A percentile compares a stretch with the other conserved stretches of the same genome.
Evolutionary conservation across 176 grass and related monocot species (phyloP).

Genomic region (Bromus sterilis): DNA sequence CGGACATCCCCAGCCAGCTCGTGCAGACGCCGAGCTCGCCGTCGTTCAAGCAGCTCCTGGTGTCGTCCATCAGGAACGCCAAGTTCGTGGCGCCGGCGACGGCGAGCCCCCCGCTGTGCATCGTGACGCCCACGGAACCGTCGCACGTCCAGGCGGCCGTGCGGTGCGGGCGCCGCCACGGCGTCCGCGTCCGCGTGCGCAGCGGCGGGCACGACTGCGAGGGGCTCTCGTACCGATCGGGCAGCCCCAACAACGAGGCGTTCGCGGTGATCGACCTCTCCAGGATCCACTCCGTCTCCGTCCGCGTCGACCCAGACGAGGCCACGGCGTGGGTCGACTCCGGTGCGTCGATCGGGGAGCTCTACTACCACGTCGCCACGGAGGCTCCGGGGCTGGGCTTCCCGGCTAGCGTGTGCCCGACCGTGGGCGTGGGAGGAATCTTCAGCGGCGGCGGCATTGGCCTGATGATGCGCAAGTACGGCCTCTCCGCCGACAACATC

Average conservation of each 20-base stretch:
- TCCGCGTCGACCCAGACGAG: neutral
- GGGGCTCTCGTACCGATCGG: slow-evolving; percentile 53
- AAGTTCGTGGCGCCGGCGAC: slow-evolving; percentile 17
- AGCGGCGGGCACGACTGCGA: slow-evolving; percentile 76
- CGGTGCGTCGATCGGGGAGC: neutral
- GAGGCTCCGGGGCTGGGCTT: neutral
- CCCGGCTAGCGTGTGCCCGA: neutral
- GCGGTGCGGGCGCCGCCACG: slow-evolving; percentile 15
- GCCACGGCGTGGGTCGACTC: neutral
- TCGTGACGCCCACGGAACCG: slow-evolving; percentile 30
- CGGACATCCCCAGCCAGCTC: neutral
- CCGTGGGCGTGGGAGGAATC: neutral
- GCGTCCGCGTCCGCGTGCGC: slow-evolving; percentile 34
- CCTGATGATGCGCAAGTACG: slow-evolving; percentile 2
- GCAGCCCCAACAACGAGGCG: neutral
- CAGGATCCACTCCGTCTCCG: neutral
- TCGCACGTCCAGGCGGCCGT: slow-evolving; percentile 45
- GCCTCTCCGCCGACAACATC: neutral
- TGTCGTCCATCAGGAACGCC: slow-evolving; percentile 39
- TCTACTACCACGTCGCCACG: neutral
- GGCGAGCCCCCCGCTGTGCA: slow-evolving; percentile 33
- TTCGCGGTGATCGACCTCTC: slow-evolving; percentile 34
- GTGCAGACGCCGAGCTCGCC: slow-evolving; percentile 2
- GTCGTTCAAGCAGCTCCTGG: slow-evolving; percentile 19
- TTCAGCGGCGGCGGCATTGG: neutral